Evolutionary conservation across 148 eudicot genomes (phyloP), one percentile per base, ranked within the genome.

Genomic region (Drosera capensis): DNA sequence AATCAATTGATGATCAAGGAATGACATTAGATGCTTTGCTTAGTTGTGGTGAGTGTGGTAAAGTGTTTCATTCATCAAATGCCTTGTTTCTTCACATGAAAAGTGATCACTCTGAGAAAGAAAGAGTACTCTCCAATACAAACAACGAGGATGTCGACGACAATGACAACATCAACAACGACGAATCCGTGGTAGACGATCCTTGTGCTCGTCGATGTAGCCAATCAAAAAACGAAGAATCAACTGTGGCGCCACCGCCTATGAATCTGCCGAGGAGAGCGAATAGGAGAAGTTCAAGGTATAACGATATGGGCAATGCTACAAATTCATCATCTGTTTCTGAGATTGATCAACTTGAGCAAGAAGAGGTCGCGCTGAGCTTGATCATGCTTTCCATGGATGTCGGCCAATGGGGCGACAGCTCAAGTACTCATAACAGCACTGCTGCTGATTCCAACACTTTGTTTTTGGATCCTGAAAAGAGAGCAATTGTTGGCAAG

Each of bases 11-110:
- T 8, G 40, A 64, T 12, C 23, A 53, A 60, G 14, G 70, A 68
- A 40, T 64, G 63, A 30, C 43, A 77, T 19, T 87, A 94, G 46
- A 77, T 77, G 65, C 86, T 79, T n/a, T n/a, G n/a, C n/a, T n/a
- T n/a, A n/a, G n/a, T n/a, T n/a, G n/a, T n/a, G n/a, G n/a, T n/a
- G n/a, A n/a, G 80, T 83, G 96, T 71, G 96, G 94, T 14, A 87
- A 83, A 66, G 83, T 64, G 45, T 83, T 87, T 72, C 77, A 75
- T 19, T 90, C 97, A 0, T 20, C 73, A 45, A 90, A 88, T 43
- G 96, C 96, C 23, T 59, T 88, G 20, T 88, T 94, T 67, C 94
- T 92, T 17, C 96, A 88, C 60, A 88, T 88, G 96, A 86, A n/a
- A n/a, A n/a, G 94, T 26, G 76, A 74, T 36, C 96, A 87, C 45